phyloP scores from a whole-genome alignment of 108 stramenopile species.

The Hondaea fermentalgiana region DNA sequence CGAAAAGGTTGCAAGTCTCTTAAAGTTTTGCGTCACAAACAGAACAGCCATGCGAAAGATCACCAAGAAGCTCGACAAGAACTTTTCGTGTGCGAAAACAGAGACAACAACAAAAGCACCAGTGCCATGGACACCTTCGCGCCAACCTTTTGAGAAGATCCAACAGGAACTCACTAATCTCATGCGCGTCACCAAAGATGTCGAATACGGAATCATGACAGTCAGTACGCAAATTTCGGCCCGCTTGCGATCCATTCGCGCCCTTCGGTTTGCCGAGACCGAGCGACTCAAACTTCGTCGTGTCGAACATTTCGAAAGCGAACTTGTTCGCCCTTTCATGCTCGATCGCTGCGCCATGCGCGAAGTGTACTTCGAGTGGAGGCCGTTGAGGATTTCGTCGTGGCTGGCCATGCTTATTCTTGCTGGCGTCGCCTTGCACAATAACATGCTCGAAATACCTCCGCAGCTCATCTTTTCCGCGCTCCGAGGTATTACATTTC shows the following conservation, averaged over 20 bases:
- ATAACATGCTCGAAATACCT: too few relatives aligned
- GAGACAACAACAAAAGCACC: too few relatives aligned
- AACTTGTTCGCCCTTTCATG: background rate
- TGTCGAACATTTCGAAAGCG: background rate
- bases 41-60: background rate
- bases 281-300: background rate
- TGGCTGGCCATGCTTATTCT: too few relatives aligned
- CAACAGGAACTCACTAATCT: background rate
- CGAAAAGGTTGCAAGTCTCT: background rate
- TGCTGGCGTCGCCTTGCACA: too few relatives aligned
- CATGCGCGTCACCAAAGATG: background rate
- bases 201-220: background rate
- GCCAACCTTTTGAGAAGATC: background rate
- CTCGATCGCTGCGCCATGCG: background rate
- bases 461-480: too few relatives aligned
- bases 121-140: background rate
- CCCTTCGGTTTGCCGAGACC: background rate
- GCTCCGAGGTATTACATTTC: too few relatives aligned
- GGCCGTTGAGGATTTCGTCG: background rate
- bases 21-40: constrained; percentile 2
- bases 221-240: background rate
- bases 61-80: background rate
- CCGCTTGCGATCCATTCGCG: background rate
- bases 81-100: background rate
- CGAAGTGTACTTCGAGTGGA: background rate